These are phyloP conservation scores for Aspergillus puulaauensis DNA, from an alignment of 2,329 filamentous ascomycete species.

Conservation along the genomic window DNA sequence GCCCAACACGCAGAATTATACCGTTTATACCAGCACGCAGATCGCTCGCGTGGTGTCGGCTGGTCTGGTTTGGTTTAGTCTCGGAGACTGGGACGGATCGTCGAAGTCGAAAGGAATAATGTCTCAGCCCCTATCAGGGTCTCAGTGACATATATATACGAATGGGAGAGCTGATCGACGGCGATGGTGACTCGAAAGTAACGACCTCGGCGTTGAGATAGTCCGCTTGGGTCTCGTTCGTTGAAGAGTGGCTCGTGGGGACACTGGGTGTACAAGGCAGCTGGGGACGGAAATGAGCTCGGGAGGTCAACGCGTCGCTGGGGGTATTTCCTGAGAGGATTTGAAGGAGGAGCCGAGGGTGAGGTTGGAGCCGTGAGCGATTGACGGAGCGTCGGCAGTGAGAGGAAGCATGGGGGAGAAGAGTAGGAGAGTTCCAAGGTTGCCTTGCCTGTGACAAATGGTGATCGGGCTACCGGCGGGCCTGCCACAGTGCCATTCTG, in stretches of 20 bases:
- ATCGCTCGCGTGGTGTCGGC: neutral
- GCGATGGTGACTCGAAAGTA: neutral
- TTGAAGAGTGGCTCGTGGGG: neutral
- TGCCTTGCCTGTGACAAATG: constrained; percentile 9
- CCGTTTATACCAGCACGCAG: neutral
- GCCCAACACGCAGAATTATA: neutral
- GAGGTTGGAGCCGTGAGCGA: neutral
- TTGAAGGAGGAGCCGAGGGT: neutral
- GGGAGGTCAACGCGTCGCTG: neutral
- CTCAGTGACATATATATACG: neutral
- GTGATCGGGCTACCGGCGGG: neutral
- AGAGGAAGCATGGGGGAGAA: constrained; percentile 2
- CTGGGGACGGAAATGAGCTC: neutral
- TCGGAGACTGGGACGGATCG: neutral
- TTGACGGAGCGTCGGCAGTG: neutral
- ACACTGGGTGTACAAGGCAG: neutral
- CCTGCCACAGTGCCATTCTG: constrained; percentile 5
- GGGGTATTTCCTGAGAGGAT: neutral
- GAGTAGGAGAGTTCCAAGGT: neutral
- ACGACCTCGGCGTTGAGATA: neutral
- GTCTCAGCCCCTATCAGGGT: neutral
- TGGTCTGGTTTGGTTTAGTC: too few relatives aligned
- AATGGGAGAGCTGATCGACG: neutral
- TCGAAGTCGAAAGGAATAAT: neutral
- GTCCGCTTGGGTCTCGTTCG: neutral